Percentiles rank a stretch among this genome's conserved stretches.
Evolutionary conservation across 2,329 filamentous ascomycete species (phyloP).

Genomic region (Xylaria sp.): DNA sequence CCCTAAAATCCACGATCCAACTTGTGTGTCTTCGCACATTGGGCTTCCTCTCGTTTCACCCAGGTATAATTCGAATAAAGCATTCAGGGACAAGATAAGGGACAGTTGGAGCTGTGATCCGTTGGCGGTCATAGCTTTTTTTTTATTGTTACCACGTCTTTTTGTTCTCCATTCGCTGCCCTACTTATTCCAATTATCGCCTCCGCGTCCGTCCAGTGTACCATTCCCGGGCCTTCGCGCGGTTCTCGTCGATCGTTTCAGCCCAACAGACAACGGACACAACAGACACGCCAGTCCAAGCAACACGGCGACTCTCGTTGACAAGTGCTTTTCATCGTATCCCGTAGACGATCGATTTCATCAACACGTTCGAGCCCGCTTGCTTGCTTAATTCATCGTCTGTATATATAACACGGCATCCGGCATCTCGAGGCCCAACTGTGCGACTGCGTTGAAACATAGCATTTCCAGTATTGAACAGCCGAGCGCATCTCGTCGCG

Average conservation of each 20-base stretch:
- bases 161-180: slow-evolving; percentile 13
- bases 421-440: slow-evolving; percentile 9
- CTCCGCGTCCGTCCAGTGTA: background rate
- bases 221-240: slow-evolving; percentile 12
- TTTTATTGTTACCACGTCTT: slow-evolving; percentile 12
- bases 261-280: slow-evolving; percentile 20
- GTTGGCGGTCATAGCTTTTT: slow-evolving; percentile 2
- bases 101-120: slow-evolving; percentile 10
- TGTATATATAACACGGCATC: slow-evolving; percentile 19
- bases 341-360: slow-evolving; percentile 1
- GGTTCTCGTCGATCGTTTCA: slow-evolving; percentile 33
- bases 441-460: slow-evolving; percentile 4
- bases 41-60: slow-evolving; percentile 11
- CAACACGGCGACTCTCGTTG: slow-evolving; percentile 12
- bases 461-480: slow-evolving; percentile 1
- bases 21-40: background rate
- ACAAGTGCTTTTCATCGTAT: slow-evolving; percentile 9
- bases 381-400: background rate
- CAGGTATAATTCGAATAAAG: slow-evolving; percentile 7
- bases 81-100: background rate
- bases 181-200: background rate
- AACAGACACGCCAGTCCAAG: background rate
- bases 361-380: background rate
- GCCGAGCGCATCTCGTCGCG: slow-evolving; percentile 1
- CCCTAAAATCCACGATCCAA: background rate